Evolutionary conservation across 1,284 basidiomycete species (phyloP), one percentile per base, ranked within the genome.

Genomic region (Sporisorium scitamineum): DNA sequence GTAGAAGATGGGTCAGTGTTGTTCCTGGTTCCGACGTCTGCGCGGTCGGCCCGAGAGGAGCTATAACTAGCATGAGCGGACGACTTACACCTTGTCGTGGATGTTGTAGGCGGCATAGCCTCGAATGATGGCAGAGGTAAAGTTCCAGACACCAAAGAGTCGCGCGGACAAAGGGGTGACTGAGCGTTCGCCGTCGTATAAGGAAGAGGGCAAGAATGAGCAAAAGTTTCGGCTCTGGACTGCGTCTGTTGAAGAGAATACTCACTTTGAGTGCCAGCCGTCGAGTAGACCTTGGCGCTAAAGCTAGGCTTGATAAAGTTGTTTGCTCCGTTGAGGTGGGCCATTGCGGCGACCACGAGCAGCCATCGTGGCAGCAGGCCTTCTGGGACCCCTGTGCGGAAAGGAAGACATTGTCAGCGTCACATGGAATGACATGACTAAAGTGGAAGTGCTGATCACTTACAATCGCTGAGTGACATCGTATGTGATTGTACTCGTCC

Each of bases 141-240:
- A 44, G 72, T 84, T 85, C 83, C 83, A 85, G 9, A 83, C 54
- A n/a, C 77, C 83, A 57, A 84, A 82, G 11, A 78, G 70, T 22
- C 83, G 75, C 2, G 80, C 80, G 5, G 82, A 80, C 10, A 85
- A 65, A 8, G 82, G 75, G 2, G 83, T 83, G 52, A 83, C 80
- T 76, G 55, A 34, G n/a, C n/a, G n/a, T n/a, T n/a, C n/a, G n/a
- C n/a, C n/a, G n/a, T n/a, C n/a, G n/a, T n/a, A n/a, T n/a, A n/a
- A n/a, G n/a, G 24, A 34, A 9, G 13, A 10, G 9, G 31, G 53
- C 8, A 2, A 1, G 22, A n/a, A 8, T 13, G 50, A 31, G 34
- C 3, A 26, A 14, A 2, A 29, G n/a, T 22, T 26, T 45, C 2
- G 26, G 2, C 2, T 16, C 5, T n/a, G 31, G 42, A n/a, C 39